Evolutionary conservation across 2,329 filamentous ascomycete genomes (phyloP).

Genomic region (Thielaviopsis euricoi): DNA sequence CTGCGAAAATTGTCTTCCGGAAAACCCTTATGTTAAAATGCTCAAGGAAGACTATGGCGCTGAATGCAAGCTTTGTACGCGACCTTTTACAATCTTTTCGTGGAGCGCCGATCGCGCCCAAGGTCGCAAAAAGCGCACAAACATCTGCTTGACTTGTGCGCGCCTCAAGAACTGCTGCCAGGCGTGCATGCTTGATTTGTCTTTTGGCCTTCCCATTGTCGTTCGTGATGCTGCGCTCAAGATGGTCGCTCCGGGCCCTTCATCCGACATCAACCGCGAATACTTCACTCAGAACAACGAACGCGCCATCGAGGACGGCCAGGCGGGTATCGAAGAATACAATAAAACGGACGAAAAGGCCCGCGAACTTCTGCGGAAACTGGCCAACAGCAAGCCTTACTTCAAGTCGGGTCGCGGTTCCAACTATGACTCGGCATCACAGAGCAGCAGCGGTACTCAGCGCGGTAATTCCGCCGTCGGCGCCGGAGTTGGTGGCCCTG

Average conservation of each 20-base stretch:
- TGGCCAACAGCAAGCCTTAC: constrained; percentile 89
- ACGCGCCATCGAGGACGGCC: constrained; percentile 82
- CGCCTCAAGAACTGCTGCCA: constrained; percentile 98
- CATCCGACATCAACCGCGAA: constrained; percentile 85
- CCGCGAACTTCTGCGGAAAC: constrained; percentile 63
- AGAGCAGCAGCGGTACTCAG: constrained; percentile 18
- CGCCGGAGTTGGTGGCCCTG: constrained; percentile 45
- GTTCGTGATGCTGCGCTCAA: constrained; percentile 92
- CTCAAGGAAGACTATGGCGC: constrained; percentile 91
- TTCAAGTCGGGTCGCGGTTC: constrained; percentile 74
- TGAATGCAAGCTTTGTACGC: constrained; percentile 76
- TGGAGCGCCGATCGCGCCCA: constrained; percentile 86
- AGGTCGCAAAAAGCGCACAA: constrained; percentile 80
- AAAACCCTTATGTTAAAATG: constrained; percentile 98
- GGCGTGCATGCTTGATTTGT: constrained; percentile 95
- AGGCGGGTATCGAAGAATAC: constrained; percentile 73
- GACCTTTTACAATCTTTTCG: constrained; percentile 87
- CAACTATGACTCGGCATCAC: constrained; percentile 33
- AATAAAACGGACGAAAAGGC: constrained; percentile 97
- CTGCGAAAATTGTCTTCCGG: constrained; percentile 83
- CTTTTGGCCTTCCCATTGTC: constrained; percentile 86
- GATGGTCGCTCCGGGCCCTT: constrained; percentile 88
- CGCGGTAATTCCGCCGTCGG: constrained; percentile 30
- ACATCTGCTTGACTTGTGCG: constrained; percentile 91
- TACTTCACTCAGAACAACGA: constrained; percentile 98